Base-by-base conservation (phyloP, 331 rosid genomes). In the Quercus lobata region DNA sequence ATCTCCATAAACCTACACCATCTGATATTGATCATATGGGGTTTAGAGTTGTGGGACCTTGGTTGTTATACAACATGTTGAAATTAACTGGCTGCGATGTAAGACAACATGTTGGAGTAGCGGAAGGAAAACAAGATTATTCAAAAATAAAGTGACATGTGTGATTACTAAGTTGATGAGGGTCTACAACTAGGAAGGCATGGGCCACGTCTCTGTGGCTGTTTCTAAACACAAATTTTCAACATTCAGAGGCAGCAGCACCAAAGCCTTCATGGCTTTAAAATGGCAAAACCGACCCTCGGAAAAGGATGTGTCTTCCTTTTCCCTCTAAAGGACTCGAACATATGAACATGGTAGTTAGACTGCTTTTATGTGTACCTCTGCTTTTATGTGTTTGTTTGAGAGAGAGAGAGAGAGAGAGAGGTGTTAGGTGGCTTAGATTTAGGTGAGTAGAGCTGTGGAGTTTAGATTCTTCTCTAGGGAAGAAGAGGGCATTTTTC, bases 311-410 rank as follows among this genome's bases (percentile, higher is more conserved):
- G 85, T 80, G 85, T 77, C 90, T 72, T 88, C 76, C 85, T 82
- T 83, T 84, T 49, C 83, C 80, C 82, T 85, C 72, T 79, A 57
- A n/a, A 65, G 82, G 85, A 75, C 87, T 83, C 77, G 82, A 85
- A 85, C 88, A 85, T 60, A 84, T 77, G 89, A 85, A 83, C 88
- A 92, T 83, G 89, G 94, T 88, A 86, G 90, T 84, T 90, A 71
- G 81, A 77, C 81, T 81, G 84, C 85, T 27, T 27, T 27, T 27
- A 27, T 27, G 29, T 27, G 89, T 80, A 76, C 91, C 82, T 34
- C 78, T 76, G 77, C 89, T 89, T 85, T 86, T 86, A 79, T 80
- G 37, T 69, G 32, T 68, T 80, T 55, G 72, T 86, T 76, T 57
- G 69, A 37, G 58, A 66, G 73, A 61, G 75, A 81, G 65, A 76